Percentiles rank a stretch among this genome's conserved stretches.
Evolutionary conservation across 106 monocot genomes (phyloP).

Genomic region (Alisma plantagoaquatica): DNA sequence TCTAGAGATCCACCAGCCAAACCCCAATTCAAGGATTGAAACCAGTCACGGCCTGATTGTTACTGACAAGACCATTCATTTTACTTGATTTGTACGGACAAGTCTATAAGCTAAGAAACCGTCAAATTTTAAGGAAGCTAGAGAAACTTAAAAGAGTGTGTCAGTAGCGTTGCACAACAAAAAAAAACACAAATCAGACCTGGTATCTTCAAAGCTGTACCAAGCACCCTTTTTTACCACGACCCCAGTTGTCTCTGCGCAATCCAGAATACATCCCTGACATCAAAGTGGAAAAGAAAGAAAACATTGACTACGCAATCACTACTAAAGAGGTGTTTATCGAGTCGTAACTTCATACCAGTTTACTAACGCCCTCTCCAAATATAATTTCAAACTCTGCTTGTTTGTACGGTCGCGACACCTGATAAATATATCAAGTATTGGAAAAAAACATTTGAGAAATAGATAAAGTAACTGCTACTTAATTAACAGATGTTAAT

Average conservation of each 20-base stretch:
- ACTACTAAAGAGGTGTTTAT: too few species aligned
- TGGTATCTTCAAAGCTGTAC: constrained; percentile 50
- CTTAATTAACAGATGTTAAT: not conserved
- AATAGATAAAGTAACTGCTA: not conserved
- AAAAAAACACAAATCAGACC: too few species aligned
- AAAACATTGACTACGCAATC: not conserved
- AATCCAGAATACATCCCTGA: constrained; percentile 92
- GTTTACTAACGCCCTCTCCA: constrained; percentile 82
- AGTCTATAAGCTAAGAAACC: too few species aligned
- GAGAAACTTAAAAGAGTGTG: too few species aligned
- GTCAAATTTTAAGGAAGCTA: too few species aligned
- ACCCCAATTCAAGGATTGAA: too few species aligned
- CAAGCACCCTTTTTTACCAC: constrained; percentile 27
- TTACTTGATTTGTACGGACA: too few species aligned
- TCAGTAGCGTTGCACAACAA: too few species aligned
- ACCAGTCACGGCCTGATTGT: too few species aligned
- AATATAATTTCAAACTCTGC: constrained; percentile 98
- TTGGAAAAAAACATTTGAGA: constrained; percentile 1
- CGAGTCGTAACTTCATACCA: constrained; percentile 48
- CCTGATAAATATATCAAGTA: constrained; percentile 44
- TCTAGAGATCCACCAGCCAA: too few species aligned
- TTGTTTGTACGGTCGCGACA: constrained; percentile 95
- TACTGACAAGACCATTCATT: too few species aligned
- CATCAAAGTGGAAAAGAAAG: not conserved
- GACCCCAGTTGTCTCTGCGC: constrained; percentile 72